Evolutionary conservation across 805 yeast species (phyloP).

Genomic region (Myxozyma kluyveri): DNA sequence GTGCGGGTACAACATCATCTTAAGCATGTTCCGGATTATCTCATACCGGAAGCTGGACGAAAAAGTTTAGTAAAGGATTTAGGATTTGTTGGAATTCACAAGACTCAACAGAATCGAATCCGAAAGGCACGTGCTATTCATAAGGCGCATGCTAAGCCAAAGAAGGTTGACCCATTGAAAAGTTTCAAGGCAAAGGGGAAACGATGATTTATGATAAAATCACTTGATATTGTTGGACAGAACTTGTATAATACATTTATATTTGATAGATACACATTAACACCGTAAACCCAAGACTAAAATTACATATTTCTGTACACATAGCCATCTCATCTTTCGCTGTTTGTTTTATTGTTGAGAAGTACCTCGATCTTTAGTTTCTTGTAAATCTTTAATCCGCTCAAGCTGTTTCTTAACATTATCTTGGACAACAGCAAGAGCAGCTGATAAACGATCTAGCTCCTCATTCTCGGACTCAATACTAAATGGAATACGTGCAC

Average conservation of each 20-base stretch:
- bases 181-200: conserved; percentile 42
- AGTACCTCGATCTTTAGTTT: conserved; percentile 33
- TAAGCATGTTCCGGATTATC: conserved; percentile 88
- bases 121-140: conserved; percentile 29
- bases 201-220: background rate
- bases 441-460: conserved; percentile 52
- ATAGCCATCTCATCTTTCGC: conserved; percentile 5
- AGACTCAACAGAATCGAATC: conserved; percentile 32
- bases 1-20: conserved; percentile 78
- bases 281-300: too few relatives aligned
- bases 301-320: too few relatives aligned
- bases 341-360: conserved; percentile 1
- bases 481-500: conserved; percentile 41
- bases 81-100: conserved; percentile 32
- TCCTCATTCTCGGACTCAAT: conserved; percentile 65
- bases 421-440: conserved; percentile 44
- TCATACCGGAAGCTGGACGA: conserved; percentile 63
- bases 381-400: conserved; percentile 39
- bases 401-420: conserved; percentile 47
- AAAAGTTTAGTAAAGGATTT: conserved; percentile 23
- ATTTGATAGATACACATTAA: background rate
- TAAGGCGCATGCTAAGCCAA: conserved; percentile 30
- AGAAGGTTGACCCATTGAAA: conserved; percentile 59
- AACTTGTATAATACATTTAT: background rate
- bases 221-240: background rate